A percentile compares a stretch with the other conserved stretches of the same genome.
Evolutionary conservation across 2,329 filamentous ascomycete genomes (phyloP).

Genomic region (Colletotrichum tofieldiae): DNA sequence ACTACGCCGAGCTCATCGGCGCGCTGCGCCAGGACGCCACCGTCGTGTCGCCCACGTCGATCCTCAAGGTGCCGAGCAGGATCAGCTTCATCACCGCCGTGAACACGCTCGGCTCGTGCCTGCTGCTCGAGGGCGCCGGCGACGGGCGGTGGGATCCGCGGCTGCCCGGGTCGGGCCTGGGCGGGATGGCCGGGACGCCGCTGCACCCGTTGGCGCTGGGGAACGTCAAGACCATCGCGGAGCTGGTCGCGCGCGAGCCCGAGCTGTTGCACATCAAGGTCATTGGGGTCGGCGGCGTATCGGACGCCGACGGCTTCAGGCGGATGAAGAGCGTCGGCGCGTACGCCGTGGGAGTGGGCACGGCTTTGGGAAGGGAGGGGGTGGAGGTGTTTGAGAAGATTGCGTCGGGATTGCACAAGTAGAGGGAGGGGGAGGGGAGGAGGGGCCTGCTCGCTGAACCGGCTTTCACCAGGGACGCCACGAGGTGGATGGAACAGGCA

Average conservation of each 20-base stretch:
- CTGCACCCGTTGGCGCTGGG: slow-evolving; percentile 82
- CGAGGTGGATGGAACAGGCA: background rate
- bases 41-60: slow-evolving; percentile 28
- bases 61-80: slow-evolving; percentile 39
- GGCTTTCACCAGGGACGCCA: background rate
- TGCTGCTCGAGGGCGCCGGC: slow-evolving; percentile 64
- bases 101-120: slow-evolving; percentile 79
- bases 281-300: slow-evolving; percentile 82
- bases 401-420: slow-evolving; percentile 30
- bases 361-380: slow-evolving; percentile 77
- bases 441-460: background rate
- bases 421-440: background rate
- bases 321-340: slow-evolving; percentile 80
- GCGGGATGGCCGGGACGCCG: slow-evolving; percentile 80
- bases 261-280: slow-evolving; percentile 70
- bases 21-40: slow-evolving; percentile 58
- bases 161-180: slow-evolving; percentile 72
- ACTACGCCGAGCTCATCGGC: slow-evolving; percentile 72
- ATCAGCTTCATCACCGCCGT: slow-evolving; percentile 81
- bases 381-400: slow-evolving; percentile 75
- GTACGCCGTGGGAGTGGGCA: slow-evolving; percentile 77
- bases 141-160: slow-evolving; percentile 45
- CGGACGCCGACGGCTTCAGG: slow-evolving; percentile 72
- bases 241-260: slow-evolving; percentile 67
- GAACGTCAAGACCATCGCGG: slow-evolving; percentile 79